phyloP scores from a whole-genome alignment of 2,329 filamentous ascomycete genomes.

The Thelonectria blattea region DNA sequence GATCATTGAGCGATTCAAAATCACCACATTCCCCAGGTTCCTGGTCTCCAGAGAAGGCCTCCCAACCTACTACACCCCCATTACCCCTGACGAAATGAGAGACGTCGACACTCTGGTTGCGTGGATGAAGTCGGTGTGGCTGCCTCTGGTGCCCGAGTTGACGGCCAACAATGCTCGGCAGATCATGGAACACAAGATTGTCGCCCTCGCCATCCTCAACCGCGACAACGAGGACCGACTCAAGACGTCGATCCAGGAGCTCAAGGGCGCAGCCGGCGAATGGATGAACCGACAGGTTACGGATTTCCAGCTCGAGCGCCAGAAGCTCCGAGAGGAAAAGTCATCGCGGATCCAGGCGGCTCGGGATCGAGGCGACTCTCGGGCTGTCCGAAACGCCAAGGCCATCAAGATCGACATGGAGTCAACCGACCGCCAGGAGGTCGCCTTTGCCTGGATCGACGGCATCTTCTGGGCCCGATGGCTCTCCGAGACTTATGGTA shows the following conservation, averaged over 20 bases:
- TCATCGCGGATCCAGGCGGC: slow-evolving; percentile 96
- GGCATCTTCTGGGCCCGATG: slow-evolving; percentile 97
- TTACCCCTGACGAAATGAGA: slow-evolving; percentile 91
- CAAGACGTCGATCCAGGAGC: slow-evolving; percentile 77
- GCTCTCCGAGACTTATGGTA: slow-evolving; percentile 93
- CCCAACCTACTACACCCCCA: slow-evolving; percentile 85
- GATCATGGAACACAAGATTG: slow-evolving; percentile 92
- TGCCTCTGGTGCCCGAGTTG: slow-evolving; percentile 93
- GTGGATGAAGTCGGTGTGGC: slow-evolving; percentile 98
- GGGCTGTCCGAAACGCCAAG: slow-evolving; percentile 86
- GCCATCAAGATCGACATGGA: slow-evolving; percentile 91
- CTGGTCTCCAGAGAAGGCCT: slow-evolving; percentile 88
- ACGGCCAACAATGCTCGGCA: slow-evolving; percentile 90
- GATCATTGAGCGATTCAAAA: slow-evolving; percentile 85
- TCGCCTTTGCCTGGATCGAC: slow-evolving; percentile 96
- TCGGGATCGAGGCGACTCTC: slow-evolving; percentile 88
- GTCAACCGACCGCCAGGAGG: slow-evolving; percentile 83
- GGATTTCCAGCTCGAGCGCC: slow-evolving; percentile 88
- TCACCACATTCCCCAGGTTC: slow-evolving; percentile 94
- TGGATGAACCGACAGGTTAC: slow-evolving; percentile 98
- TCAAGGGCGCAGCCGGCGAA: slow-evolving; percentile 94
- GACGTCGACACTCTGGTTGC: slow-evolving; percentile 77
- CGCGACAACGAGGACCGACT: slow-evolving; percentile 82
- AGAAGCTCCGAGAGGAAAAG: slow-evolving; percentile 93
- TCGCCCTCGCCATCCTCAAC: slow-evolving; percentile 90